Evolutionary conservation across 176 grass and related monocot genomes (phyloP), one percentile per base, ranked within the genome.

Genomic region (Aegilops tauschii): DNA sequence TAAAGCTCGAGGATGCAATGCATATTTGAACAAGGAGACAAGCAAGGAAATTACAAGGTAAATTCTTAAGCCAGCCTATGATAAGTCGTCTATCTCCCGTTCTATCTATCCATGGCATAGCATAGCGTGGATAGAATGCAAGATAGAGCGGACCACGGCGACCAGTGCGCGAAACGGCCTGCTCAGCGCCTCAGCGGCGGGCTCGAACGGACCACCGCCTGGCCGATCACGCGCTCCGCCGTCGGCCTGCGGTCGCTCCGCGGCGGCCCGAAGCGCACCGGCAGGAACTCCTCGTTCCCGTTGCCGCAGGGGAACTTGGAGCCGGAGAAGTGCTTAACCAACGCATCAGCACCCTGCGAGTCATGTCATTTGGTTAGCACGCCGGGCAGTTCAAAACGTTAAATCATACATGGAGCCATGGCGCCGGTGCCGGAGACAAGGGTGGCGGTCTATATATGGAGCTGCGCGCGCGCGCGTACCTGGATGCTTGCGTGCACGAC

Each of bases 51-150:
- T 20, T 3, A 0, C 23, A 14, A 12, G 0, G 42, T 44, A 45
- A 0, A 18, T 3, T 56, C 17, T 8, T 0, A 21, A 20, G 16
- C 67, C 6, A 18, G 7, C 39, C 21, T 20, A 29, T 74, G 12
- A 59, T 21, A 21, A 21, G 54, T 21, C 54, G 63, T 44, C 74
- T 91, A 84, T 89, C 92, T 91, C 69, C 80, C 89, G 59, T 85
- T 94, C 92, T 89, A 91, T 91, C 89, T 7, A 21, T 76, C 69
- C 76, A 65, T 83, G n/a, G 9, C n/a, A 62, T 27, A 11, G 3
- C 61, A 62, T 62, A 35, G 54, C 54, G 45, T 14, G 3, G 59
- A 70, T 85, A 87, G 83, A 78, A 74, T 2, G 65, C 79, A 83
- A 80, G 85, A 90, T 79, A 90, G 56, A 68, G 34, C 2, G 16